These are phyloP conservation scores for Cladophialophora exuberans DNA, from an alignment of 2,329 filamentous ascomycete genomes.

Conservation along the genomic window DNA sequence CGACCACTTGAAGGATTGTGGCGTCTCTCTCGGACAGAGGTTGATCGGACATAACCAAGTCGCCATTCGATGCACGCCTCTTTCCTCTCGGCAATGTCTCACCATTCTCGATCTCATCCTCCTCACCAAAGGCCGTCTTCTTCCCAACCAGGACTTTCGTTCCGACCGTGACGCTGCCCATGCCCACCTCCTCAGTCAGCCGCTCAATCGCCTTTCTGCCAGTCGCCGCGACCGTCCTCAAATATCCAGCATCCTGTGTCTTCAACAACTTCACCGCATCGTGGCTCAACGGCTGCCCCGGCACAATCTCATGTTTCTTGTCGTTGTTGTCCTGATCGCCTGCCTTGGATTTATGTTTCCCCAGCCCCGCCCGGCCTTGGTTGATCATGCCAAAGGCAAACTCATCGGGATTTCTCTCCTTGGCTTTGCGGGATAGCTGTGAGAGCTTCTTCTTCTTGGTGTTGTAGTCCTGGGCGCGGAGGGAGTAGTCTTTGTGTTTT, in stretches of 20 bases:
- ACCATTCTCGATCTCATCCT: slow-evolving; percentile 23
- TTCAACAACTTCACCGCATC: slow-evolving; percentile 67
- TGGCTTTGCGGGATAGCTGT: slow-evolving; percentile 62
- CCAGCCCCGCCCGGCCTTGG: slow-evolving; percentile 45
- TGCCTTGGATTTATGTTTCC: slow-evolving; percentile 48
- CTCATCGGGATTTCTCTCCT: slow-evolving; percentile 67
- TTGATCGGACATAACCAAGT: slow-evolving; percentile 19
- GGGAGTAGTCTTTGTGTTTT: slow-evolving; percentile 84
- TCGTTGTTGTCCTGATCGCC: slow-evolving; percentile 28
- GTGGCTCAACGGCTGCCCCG: slow-evolving; percentile 45
- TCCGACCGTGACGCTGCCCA: slow-evolving; percentile 36
- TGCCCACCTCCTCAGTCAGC: slow-evolving; percentile 42
- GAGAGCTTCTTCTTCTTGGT: slow-evolving; percentile 63
- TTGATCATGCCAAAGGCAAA: slow-evolving; percentile 69
- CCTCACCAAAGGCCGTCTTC: slow-evolving; percentile 47
- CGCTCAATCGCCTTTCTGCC: slow-evolving; percentile 50
- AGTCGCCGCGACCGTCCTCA: slow-evolving; percentile 62
- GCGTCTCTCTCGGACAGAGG: slow-evolving; percentile 18
- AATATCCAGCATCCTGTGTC: slow-evolving; percentile 66
- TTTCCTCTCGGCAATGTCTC: slow-evolving; percentile 33
- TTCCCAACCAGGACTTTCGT: slow-evolving; percentile 28
- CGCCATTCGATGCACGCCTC: slow-evolving; percentile 31
- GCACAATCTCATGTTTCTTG: neutral
- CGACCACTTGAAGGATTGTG: neutral
- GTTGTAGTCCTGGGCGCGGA: slow-evolving; percentile 67